Percentiles rank a stretch among this genome's conserved stretches.
Conservation (phyloP, 2,329 filamentous ascomycete genomes). For the Pseudogymnoascus sp. region DNA sequence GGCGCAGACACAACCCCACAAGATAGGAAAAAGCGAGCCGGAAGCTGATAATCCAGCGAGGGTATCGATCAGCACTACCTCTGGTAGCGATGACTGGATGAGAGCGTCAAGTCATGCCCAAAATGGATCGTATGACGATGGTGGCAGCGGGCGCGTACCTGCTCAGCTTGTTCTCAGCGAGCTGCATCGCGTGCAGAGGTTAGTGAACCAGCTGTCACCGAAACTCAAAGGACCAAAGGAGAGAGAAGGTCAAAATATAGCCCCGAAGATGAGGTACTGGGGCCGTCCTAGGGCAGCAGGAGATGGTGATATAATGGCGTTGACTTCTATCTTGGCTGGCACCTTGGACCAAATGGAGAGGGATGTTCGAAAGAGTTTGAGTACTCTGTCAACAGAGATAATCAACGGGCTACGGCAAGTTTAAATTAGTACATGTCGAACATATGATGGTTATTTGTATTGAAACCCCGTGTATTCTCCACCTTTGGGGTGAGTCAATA, state of each 20-base stretch:
- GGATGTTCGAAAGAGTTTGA: slow-evolving; percentile 19
- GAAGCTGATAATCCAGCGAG: neutral
- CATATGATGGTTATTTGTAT: neutral
- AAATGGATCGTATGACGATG: neutral
- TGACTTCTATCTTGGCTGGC: slow-evolving; percentile 14
- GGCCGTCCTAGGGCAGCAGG: neutral
- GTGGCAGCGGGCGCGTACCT: slow-evolving; percentile 18
- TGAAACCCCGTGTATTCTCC: neutral
- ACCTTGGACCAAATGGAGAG: slow-evolving; percentile 19
- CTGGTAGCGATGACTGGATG: slow-evolving; percentile 19
- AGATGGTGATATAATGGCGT: slow-evolving; percentile 8
- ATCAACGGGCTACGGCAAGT: slow-evolving; percentile 12
- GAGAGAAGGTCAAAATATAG: neutral
- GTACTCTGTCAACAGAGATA: slow-evolving; percentile 16
- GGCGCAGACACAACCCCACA: slow-evolving; percentile 12
- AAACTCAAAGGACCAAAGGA: slow-evolving; percentile 14
- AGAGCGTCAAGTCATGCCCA: neutral
- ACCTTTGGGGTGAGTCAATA: neutral
- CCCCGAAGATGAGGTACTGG: neutral
- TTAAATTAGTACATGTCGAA: neutral
- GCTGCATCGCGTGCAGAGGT: slow-evolving; percentile 29
- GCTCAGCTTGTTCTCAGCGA: slow-evolving; percentile 32
- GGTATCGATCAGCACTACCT: slow-evolving; percentile 13
- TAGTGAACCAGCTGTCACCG: slow-evolving; percentile 26
- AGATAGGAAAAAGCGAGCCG: neutral